These are phyloP conservation scores for Xylariaceae sp. DNA, from an alignment of 2,329 filamentous ascomycete genomes.

Conservation along the genomic window DNA sequence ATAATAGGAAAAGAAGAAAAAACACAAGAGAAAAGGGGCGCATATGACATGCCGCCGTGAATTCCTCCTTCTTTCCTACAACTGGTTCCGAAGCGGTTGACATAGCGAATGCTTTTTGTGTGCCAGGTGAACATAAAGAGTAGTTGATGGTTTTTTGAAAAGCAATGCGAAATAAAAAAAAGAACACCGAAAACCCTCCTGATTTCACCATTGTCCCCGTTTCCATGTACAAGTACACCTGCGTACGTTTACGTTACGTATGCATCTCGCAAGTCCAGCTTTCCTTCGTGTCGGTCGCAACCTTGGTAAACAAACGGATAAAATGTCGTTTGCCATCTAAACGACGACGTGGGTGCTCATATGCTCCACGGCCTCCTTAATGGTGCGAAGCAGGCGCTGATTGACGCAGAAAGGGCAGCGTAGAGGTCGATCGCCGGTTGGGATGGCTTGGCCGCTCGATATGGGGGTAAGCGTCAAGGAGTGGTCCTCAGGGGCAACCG, in stretches of 20 bases:
- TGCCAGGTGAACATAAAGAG: not conserved
- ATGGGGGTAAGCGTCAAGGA: constrained; percentile 52
- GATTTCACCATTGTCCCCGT: not conserved
- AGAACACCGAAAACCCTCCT: not conserved
- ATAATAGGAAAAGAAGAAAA: not conserved
- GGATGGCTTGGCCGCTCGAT: constrained; percentile 45
- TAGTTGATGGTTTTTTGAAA: not conserved
- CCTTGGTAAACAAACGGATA: not conserved
- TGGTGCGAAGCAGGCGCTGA: constrained; percentile 55
- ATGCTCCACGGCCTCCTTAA: constrained; percentile 60
- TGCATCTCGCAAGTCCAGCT: not conserved
- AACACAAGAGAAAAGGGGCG: not conserved
- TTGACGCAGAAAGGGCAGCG: constrained; percentile 60
- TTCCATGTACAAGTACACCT: not conserved
- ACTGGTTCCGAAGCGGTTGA: not conserved
- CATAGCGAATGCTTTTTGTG: not conserved
- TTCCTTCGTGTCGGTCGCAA: not conserved
- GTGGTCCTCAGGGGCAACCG: constrained; percentile 37
- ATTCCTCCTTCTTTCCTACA: not conserved
- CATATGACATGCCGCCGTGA: not conserved
- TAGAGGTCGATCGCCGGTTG: constrained; percentile 46
- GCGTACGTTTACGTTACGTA: not conserved
- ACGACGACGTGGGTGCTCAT: constrained; percentile 59
- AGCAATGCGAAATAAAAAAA: not conserved
- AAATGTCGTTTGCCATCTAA: not conserved